phyloP scores from a whole-genome alignment of 2,329 filamentous ascomycete species.

The Coccinonectria pachysandricola region DNA sequence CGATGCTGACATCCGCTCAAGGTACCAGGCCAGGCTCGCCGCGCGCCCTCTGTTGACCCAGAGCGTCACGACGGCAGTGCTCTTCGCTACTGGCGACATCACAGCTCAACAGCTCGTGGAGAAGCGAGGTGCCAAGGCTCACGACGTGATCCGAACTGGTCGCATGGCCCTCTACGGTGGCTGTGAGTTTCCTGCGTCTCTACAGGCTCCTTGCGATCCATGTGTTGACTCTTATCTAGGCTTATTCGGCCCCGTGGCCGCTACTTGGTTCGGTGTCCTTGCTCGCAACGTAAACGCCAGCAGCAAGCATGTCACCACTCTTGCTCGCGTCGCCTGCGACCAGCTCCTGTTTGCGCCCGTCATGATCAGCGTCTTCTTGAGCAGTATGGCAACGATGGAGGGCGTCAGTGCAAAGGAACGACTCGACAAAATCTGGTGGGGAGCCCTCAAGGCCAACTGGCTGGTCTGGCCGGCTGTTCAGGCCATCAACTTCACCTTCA shows the following conservation, averaged over 20 bases:
- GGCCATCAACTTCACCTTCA: slow-evolving; percentile 74
- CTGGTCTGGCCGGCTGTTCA: slow-evolving; percentile 83
- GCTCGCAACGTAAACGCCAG: slow-evolving; percentile 56
- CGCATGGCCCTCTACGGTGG: slow-evolving; percentile 77
- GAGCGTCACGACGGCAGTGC: slow-evolving; percentile 77
- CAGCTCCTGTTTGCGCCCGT: slow-evolving; percentile 76
- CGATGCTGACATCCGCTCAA: slow-evolving; percentile 23
- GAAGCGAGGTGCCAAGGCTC: slow-evolving; percentile 63
- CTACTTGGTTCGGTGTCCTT: slow-evolving; percentile 77
- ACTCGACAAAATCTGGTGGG: slow-evolving; percentile 57
- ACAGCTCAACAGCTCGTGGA: slow-evolving; percentile 89
- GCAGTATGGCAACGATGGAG: slow-evolving; percentile 75
- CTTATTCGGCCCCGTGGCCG: slow-evolving; percentile 80
- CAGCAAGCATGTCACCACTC: slow-evolving; percentile 57
- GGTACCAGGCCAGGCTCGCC: slow-evolving; percentile 81
- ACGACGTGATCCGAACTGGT: slow-evolving; percentile 61
- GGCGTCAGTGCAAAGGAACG: slow-evolving; percentile 53
- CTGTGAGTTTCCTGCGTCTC: slow-evolving; percentile 35
- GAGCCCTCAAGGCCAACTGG: slow-evolving; percentile 73
- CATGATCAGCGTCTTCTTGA: slow-evolving; percentile 73
- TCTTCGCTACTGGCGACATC: slow-evolving; percentile 86
- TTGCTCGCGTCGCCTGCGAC: slow-evolving; percentile 69
- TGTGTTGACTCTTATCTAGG: slow-evolving; percentile 30
- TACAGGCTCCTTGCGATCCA: slow-evolving; percentile 1
- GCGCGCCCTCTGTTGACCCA: slow-evolving; percentile 80